These are phyloP conservation scores for Irpex sp. DNA, from an alignment of 1,284 basidiomycete species.

Conservation along the genomic window DNA sequence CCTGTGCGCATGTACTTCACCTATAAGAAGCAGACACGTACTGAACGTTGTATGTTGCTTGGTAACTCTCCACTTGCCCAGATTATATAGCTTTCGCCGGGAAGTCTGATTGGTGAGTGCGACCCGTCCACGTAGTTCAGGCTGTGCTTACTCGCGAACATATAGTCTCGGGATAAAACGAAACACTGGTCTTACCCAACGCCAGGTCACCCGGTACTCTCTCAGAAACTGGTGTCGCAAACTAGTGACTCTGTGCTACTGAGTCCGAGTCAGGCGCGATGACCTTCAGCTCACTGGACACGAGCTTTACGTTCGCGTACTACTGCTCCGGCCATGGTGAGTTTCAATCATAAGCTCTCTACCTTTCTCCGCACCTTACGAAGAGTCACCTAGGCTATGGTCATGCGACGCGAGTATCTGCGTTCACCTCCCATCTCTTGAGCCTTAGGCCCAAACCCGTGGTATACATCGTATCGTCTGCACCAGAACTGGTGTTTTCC, in stretches of 20 bases:
- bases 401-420: conserved; percentile 72
- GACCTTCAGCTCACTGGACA: not conserved
- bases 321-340: conserved; percentile 73
- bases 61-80: too few species aligned
- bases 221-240: too few species aligned
- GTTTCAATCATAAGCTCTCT: conserved; percentile 9
- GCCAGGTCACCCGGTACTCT: too few species aligned
- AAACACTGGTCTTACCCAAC: too few species aligned
- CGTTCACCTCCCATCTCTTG: conserved; percentile 57
- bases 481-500: conserved; percentile 61
- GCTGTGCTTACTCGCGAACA: not conserved
- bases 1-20: not conserved
- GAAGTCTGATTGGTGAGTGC: too few species aligned
- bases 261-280: too few species aligned
- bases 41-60: too few species aligned
- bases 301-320: conserved; percentile 42
- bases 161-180: too few species aligned
- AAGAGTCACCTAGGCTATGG: conserved; percentile 50
- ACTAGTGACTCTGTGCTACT: too few species aligned
- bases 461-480: conserved; percentile 64
- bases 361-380: not conserved
- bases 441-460: conserved; percentile 37
- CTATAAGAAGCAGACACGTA: not conserved
- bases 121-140: not conserved
- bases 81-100: too few species aligned